Percentiles rank a stretch among this genome's conserved stretches.
These are phyloP conservation scores for Phylloporus arenicola DNA, from an alignment of 768 basidiomycete genomes.

Conservation along the genomic window DNA sequence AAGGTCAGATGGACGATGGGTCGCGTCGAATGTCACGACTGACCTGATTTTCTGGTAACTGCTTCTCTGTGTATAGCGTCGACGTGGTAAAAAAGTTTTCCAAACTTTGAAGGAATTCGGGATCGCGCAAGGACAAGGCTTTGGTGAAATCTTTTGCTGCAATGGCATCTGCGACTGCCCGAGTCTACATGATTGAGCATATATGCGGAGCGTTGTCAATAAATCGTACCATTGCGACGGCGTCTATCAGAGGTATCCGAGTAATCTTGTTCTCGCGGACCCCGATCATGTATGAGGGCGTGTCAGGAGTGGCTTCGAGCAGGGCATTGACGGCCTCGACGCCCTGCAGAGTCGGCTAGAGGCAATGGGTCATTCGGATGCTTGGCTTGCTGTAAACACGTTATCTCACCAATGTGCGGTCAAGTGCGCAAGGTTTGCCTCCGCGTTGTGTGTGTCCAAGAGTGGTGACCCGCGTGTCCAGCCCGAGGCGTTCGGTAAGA, in stretches of 20 bases:
- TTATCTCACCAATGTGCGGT: constrained; percentile 77
- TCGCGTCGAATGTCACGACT: not conserved
- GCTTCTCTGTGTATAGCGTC: constrained; percentile 46
- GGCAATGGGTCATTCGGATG: not conserved
- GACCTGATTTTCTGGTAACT: constrained; percentile 50
- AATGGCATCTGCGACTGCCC: constrained; percentile 79
- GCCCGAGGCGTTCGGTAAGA: constrained; percentile 75
- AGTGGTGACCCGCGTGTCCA: constrained; percentile 95
- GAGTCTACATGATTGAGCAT: constrained; percentile 51
- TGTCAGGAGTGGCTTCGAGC: constrained; percentile 77
- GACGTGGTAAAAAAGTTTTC: constrained; percentile 82
- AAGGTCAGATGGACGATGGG: constrained; percentile 8
- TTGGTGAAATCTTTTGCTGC: constrained; percentile 75
- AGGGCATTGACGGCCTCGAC: constrained; percentile 89
- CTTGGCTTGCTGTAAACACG: not conserved
- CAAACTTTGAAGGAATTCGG: constrained; percentile 84
- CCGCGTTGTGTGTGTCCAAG: constrained; percentile 97
- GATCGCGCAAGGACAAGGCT: constrained; percentile 84
- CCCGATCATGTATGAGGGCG: constrained; percentile 97
- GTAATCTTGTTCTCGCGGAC: constrained; percentile 93
- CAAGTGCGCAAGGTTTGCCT: constrained; percentile 87
- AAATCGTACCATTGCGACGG: constrained; percentile 70
- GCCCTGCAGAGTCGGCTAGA: constrained; percentile 91
- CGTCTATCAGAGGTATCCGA: constrained; percentile 86
- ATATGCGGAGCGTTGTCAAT: not conserved